Conservation (phyloP, 306 rosid species). For the Fragaria ananassa region DNA sequence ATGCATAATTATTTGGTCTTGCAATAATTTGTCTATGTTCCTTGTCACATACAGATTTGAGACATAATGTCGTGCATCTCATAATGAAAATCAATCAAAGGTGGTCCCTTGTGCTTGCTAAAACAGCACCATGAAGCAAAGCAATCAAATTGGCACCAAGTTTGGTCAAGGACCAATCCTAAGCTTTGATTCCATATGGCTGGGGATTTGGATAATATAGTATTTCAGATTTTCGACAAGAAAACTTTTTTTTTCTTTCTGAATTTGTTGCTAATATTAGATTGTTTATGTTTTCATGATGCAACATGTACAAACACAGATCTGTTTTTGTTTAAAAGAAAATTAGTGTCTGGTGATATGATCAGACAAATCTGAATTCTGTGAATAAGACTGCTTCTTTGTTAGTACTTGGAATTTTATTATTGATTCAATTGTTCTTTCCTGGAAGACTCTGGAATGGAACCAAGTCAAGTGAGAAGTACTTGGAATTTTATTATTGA, state of each 20-base stretch:
- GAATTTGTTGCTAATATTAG: not conserved
- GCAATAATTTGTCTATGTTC: conserved; percentile 8
- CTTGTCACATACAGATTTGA: not conserved
- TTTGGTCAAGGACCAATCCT: not conserved
- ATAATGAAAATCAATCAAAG: not conserved
- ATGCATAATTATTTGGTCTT: conserved; percentile 7
- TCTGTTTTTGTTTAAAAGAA: not conserved
- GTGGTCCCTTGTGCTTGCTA: conserved; percentile 4
- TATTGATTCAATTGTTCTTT: not conserved
- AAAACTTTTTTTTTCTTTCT: not conserved
- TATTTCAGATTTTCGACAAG: not conserved
- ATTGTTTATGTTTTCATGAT: not conserved
- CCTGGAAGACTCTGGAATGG: conserved; percentile 20
- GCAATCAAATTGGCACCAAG: conserved; percentile 1
- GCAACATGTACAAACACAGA: not conserved
- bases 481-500: not conserved
- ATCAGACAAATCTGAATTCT: conserved; percentile 10
- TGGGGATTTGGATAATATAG: not conserved
- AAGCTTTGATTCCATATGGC: not conserved
- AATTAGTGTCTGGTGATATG: not conserved
- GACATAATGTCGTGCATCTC: conserved; percentile 2
- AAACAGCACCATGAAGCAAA: not conserved
- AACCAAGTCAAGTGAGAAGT: conserved; percentile 23
- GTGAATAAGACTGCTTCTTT: not conserved
- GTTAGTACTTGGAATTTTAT: not conserved